Evolutionary conservation across 495 filamentous ascomycete species (phyloP), one percentile per base, ranked within the genome.

Genomic region (Friedmanniomyces simplex): DNA sequence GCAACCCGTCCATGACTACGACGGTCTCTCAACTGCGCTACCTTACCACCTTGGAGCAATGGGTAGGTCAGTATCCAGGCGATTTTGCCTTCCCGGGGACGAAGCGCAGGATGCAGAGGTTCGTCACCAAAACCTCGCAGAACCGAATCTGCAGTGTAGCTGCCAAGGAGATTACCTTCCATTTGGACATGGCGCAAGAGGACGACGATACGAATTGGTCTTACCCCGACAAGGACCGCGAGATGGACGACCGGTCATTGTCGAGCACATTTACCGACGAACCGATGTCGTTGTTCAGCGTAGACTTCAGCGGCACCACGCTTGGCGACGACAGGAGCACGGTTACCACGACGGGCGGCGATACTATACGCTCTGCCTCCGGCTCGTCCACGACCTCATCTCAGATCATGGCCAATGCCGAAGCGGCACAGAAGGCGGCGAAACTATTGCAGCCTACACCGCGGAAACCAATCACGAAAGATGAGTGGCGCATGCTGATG

Each of bases 81-180:
- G 93, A 98, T 70, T 94, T 96, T 73, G 87, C 89, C 0, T 79
- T 86, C 63, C 81, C 85, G n/a, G 77, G 77, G 52, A 93, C 89
- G 11, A 82, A 82, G 54, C 79, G 78, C 60, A 77, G 74, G 8
- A 73, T 96, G 53, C 76, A 81, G 25, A 81, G 80, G 20, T 91
- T 98, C 64, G 81, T 95, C 10, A 66, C 72, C 18, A 75, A 77
- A 12, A 70, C 96, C 34, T 79, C 86, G 45, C 76, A 75, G 18
- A 84, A 83, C 55, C 80, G 85, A 43, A 82, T 88, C 50, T 90
- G 91, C 70, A 83, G 87, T 54, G 80, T 84, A 24, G 88, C 91
- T 1, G 85, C 86, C 10, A 85, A 87, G 62, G 89, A 95, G 63
- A 89, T 98, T 69, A 76, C 79, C 26, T 73, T 71, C 24, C 81